Conservation (phyloP, 768 basidiomycete species). For the Krasilnikovozyma curviuscula region DNA sequence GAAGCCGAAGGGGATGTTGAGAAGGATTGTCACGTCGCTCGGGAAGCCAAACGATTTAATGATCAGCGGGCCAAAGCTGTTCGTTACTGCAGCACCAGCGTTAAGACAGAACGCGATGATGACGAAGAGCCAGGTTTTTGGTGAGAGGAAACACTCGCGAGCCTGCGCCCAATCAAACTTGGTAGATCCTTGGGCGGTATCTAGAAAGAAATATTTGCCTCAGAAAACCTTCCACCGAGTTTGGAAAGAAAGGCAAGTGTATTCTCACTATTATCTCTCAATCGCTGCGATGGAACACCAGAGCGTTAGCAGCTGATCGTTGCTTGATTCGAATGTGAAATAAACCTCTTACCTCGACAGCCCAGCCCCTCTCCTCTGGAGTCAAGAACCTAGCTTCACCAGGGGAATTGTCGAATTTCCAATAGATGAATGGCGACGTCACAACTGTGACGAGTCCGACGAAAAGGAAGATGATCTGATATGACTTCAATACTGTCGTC, state of each 20-base stretch:
- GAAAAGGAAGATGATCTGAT: slow-evolving; percentile 34
- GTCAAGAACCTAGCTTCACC: slow-evolving; percentile 15
- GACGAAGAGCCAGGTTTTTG: slow-evolving; percentile 15
- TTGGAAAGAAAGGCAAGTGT: too few species aligned
- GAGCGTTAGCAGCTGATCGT: too few species aligned
- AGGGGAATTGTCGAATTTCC: slow-evolving; percentile 14
- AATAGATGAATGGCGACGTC: slow-evolving; percentile 14
- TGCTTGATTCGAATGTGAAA: too few species aligned
- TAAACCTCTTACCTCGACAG: too few species aligned
- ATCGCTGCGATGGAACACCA: too few species aligned
- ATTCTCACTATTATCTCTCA: slow-evolving; percentile 17
- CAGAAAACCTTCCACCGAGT: too few species aligned
- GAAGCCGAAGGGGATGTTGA: slow-evolving; percentile 23
- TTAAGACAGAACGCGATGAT: slow-evolving; percentile 10
- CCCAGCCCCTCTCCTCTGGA: slow-evolving; percentile 16
- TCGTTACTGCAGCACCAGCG: slow-evolving; percentile 16
- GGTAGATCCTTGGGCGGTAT: too few species aligned
- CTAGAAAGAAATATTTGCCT: too few species aligned
- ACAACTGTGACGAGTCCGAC: slow-evolving; percentile 31
- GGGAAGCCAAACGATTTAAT: slow-evolving; percentile 8
- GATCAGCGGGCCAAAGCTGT: slow-evolving; percentile 18
- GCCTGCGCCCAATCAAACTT: slow-evolving; percentile 12
- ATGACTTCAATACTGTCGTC: slow-evolving; percentile 30
- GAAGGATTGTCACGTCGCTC: slow-evolving; percentile 14
- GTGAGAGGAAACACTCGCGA: slow-evolving; percentile 13